Conservation (phyloP, 2,329 filamentous ascomycete species). For the Capronia americana region DNA sequence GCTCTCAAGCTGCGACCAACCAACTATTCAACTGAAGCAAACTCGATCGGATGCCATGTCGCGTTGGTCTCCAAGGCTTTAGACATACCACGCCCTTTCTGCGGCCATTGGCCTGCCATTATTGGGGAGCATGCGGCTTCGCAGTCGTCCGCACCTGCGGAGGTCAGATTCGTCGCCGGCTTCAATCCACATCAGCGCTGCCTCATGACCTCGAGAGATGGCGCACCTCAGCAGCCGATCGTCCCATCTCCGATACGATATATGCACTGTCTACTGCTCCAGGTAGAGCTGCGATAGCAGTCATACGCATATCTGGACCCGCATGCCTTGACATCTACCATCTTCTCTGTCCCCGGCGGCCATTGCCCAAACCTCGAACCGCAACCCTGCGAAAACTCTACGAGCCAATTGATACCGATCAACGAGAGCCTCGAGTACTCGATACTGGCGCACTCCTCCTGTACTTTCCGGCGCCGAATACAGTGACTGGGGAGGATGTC, state of each 20-base stretch:
- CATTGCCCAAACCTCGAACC: slow-evolving; percentile 63
- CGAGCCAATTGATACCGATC: slow-evolving; percentile 57
- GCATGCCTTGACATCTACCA: slow-evolving; percentile 74
- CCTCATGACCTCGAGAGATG: slow-evolving; percentile 18
- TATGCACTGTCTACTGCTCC: slow-evolving; percentile 89
- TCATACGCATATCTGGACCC: slow-evolving; percentile 84
- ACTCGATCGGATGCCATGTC: slow-evolving; percentile 31
- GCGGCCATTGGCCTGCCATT: neutral
- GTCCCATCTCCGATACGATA: slow-evolving; percentile 64
- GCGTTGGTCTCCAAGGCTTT: slow-evolving; percentile 9
- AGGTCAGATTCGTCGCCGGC: neutral
- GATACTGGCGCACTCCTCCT: slow-evolving; percentile 82
- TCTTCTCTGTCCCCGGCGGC: slow-evolving; percentile 62
- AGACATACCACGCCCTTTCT: neutral
- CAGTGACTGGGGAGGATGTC: slow-evolving; percentile 90
- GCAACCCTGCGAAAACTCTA: slow-evolving; percentile 79
- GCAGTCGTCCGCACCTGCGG: neutral
- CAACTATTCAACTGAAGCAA: neutral
- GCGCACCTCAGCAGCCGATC: neutral
- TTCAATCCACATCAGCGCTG: slow-evolving; percentile 24
- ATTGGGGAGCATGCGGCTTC: neutral
- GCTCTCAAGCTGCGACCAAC: neutral
- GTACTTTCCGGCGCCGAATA: slow-evolving; percentile 79
- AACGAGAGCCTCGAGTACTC: slow-evolving; percentile 55
- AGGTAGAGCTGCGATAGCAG: slow-evolving; percentile 86